phyloP scores from a whole-genome alignment of 495 filamentous ascomycete genomes.

The Aspergillus egyptiacus region DNA sequence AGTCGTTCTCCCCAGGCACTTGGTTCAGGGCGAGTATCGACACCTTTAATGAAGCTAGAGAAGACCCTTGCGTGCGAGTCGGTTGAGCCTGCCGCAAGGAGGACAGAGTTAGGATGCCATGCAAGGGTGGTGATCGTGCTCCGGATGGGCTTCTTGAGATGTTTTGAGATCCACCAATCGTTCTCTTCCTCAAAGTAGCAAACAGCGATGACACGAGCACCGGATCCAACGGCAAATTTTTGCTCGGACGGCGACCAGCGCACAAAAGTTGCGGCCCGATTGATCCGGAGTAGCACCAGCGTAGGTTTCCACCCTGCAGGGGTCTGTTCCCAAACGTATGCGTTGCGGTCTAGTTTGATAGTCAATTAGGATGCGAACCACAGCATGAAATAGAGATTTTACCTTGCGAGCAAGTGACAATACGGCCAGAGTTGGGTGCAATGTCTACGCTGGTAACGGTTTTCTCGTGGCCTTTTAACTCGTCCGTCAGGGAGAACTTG shows the following conservation, averaged over 20 bases:
- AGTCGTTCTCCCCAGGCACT: slow-evolving; percentile 90
- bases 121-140: slow-evolving; percentile 88
- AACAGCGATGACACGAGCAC: slow-evolving; percentile 90
- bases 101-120: slow-evolving; percentile 96
- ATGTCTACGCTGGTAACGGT: slow-evolving; percentile 94
- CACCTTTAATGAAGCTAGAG: slow-evolving; percentile 91
- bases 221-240: slow-evolving; percentile 96
- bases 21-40: slow-evolving; percentile 80
- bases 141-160: slow-evolving; percentile 95
- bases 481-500: slow-evolving; percentile 79
- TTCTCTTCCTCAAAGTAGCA: slow-evolving; percentile 99
- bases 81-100: slow-evolving; percentile 88
- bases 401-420: slow-evolving; percentile 98
- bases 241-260: slow-evolving; percentile 95
- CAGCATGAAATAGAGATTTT: slow-evolving; percentile 11
- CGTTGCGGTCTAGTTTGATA: slow-evolving; percentile 75
- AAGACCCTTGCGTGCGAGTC: slow-evolving; percentile 97
- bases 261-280: slow-evolving; percentile 92
- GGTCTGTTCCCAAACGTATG: slow-evolving; percentile 94
- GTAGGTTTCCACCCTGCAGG: slow-evolving; percentile 92
- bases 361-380: slow-evolving; percentile 2
- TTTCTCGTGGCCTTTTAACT: slow-evolving; percentile 94
- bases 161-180: slow-evolving; percentile 99
- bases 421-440: slow-evolving; percentile 79
- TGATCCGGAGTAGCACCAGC: slow-evolving; percentile 92